These are phyloP conservation scores for Wickerhamomyces silvicola DNA, from an alignment of 805 yeast species.

Conservation along the genomic window DNA sequence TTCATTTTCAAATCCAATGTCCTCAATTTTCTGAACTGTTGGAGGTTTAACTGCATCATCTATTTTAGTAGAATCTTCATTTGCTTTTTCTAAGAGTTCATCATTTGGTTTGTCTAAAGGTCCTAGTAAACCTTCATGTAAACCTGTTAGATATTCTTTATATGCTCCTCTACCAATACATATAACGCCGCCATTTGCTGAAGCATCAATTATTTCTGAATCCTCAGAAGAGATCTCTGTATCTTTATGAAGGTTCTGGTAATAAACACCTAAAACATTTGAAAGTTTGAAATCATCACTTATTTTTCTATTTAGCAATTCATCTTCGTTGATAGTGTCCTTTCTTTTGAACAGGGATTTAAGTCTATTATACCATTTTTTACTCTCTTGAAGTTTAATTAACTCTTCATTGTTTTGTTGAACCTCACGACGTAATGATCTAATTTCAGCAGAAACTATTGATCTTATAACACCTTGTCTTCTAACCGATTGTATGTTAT, in stretches of 20 bases:
- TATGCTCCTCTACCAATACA: conserved; percentile 95
- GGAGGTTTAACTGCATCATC: conserved; percentile 6
- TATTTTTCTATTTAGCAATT: conserved; percentile 17
- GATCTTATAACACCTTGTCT: conserved; percentile 87
- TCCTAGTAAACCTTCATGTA: conserved; percentile 93
- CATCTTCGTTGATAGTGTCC: conserved; percentile 11
- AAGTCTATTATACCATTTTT: conserved; percentile 14
- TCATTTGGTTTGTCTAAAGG: conserved; percentile 57
- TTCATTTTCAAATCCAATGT: conserved; percentile 1
- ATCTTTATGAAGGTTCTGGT: conserved; percentile 21
- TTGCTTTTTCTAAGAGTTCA: conserved; percentile 9
- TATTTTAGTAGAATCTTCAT: conserved; percentile 1
- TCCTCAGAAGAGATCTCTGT: conserved; percentile 36
- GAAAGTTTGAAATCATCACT: conserved; percentile 30
- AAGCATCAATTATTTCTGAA: conserved; percentile 36
- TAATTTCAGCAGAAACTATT: conserved; percentile 73
- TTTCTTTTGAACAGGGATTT: conserved; percentile 7
- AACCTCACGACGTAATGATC: conserved; percentile 54
- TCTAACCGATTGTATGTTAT: conserved; percentile 64
- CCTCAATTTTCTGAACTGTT: conserved; percentile 3
- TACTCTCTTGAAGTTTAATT: conserved; percentile 12
- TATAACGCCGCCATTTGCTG: conserved; percentile 73
- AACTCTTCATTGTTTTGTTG: conserved; percentile 22
- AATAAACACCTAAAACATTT: conserved; percentile 56
- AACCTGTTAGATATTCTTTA: conserved; percentile 84